These are phyloP conservation scores for Podospora conica DNA, from an alignment of 495 filamentous ascomycete genomes.

Conservation along the genomic window DNA sequence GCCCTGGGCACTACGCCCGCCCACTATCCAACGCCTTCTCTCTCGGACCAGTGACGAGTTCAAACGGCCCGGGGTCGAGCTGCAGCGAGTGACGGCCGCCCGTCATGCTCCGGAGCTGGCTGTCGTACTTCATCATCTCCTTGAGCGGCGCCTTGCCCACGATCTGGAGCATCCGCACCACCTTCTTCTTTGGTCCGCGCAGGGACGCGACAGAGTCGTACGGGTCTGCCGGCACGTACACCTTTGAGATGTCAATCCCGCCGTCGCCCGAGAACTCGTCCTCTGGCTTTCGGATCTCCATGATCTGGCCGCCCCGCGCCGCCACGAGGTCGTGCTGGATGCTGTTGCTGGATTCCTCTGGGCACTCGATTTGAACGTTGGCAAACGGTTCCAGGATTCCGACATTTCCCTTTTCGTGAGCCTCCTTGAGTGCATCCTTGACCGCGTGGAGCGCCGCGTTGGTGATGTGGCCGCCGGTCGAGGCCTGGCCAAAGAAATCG, in stretches of 20 bases:
- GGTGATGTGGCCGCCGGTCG: constrained; percentile 68
- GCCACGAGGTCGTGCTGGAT: constrained; percentile 89
- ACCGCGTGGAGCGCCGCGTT: constrained; percentile 71
- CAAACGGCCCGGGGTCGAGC: constrained; percentile 86
- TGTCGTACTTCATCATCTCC: constrained; percentile 96
- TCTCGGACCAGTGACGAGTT: constrained; percentile 62
- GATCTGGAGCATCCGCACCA: constrained; percentile 49
- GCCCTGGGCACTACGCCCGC: neutral
- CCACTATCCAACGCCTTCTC: constrained; percentile 33
- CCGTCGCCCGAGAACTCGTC: constrained; percentile 14
- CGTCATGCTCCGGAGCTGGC: constrained; percentile 81
- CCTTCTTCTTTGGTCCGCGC: constrained; percentile 33
- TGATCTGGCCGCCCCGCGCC: constrained; percentile 73
- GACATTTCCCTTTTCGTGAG: constrained; percentile 41
- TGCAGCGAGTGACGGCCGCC: constrained; percentile 86
- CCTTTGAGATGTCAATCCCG: constrained; percentile 57
- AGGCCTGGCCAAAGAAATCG: constrained; percentile 56
- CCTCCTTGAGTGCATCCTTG: constrained; percentile 55
- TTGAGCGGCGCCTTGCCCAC: constrained; percentile 82
- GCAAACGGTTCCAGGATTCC: constrained; percentile 89
- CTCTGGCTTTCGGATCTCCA: constrained; percentile 67
- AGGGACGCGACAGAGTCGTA: constrained; percentile 55
- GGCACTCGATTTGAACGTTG: constrained; percentile 74
- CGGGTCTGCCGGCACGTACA: constrained; percentile 82
- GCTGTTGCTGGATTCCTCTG: constrained; percentile 70